Base-by-base conservation (phyloP, 1,139 yeast species). In the Lodderomyces jiufengensis region DNA sequence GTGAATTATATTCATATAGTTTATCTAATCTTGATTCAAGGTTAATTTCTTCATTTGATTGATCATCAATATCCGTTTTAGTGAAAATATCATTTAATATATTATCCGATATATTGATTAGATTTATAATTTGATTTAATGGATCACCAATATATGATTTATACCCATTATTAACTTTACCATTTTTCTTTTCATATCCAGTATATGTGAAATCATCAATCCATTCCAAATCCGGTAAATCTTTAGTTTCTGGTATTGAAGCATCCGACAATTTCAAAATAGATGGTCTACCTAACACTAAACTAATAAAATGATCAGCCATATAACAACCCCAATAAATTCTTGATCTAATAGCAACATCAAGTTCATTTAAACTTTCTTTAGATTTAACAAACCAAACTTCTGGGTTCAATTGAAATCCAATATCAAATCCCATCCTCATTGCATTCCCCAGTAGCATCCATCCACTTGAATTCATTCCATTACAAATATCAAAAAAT, bases 281-380 rank as follows among this genome's bases (percentile, higher is more conserved):
- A 0, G 81, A 71, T 0, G 83, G 81, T 33, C 84, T 55, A 2
- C 85, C 84, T 34, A 78, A 53, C 34, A 78, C 59, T 34, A 78
- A 55, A 51, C 80, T 72, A 20, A 78, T 74, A 46, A 78, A 76
- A 48, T 78, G 82, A 49, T 79, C 85, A 3, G 83, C 81, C 43
- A 78, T 63, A 48, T 74, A 79, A 37, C 80, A 70, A 2, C 85
- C 84, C 85, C 85, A 79, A 50, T 76, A 79, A 8, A 79, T 75
- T 43, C 85, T 59, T 30, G 78, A 70, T 43, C 82, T 61, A 39
- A 79, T 78, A 29, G 72, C 76, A 10, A 73, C 65, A 49, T 76
- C 80, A 25, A 69, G 52, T 2, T 57, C 55, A 35, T 55, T 51
- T 33, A 63, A 46, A 24, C 54, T 55, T 35, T 61, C 65, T 27